These are phyloP conservation scores for Myxozyma vanderwaltii DNA, from an alignment of 805 yeast species.

Conservation along the genomic window DNA sequence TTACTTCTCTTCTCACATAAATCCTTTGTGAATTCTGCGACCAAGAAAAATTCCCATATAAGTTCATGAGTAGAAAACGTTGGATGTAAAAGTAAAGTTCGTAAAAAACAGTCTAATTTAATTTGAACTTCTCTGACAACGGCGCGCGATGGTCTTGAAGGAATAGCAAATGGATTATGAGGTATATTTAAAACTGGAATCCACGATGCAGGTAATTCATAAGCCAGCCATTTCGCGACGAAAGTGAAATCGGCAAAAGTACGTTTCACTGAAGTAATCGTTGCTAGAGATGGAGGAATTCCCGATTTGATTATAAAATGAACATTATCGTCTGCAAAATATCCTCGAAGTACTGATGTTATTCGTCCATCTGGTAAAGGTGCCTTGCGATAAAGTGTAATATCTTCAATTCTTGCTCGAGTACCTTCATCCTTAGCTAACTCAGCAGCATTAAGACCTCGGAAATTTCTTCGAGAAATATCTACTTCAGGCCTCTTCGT, in stretches of 20 bases:
- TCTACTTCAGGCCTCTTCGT: constrained; percentile 55
- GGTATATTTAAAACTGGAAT: constrained; percentile 40
- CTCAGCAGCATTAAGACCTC: constrained; percentile 43
- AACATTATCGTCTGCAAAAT: constrained; percentile 34
- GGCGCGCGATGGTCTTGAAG: constrained; percentile 40
- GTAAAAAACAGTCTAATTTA: constrained; percentile 53
- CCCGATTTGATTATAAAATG: constrained; percentile 35
- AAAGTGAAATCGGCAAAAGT: constrained; percentile 42
- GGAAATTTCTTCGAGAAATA: constrained; percentile 41
- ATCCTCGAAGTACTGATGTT: constrained; percentile 35
- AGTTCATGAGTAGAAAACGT: constrained; percentile 45
- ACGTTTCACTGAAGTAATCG: constrained; percentile 38
- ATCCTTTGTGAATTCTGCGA: constrained; percentile 42
- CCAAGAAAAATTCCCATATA: constrained; percentile 49
- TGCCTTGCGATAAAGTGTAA: constrained; percentile 22
- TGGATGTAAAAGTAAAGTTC: constrained; percentile 48
- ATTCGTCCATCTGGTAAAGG: constrained; percentile 29
- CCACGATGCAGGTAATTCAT: constrained; percentile 45
- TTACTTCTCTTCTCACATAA: constrained; percentile 44
- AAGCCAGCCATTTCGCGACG: constrained; percentile 41
- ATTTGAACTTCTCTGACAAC: constrained; percentile 47
- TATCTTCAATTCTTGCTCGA: constrained; percentile 35
- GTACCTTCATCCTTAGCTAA: constrained; percentile 39
- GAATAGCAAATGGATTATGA: constrained; percentile 39
- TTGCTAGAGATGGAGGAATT: constrained; percentile 17